phyloP scores from a whole-genome alignment of 345 rosid species.

The Trapa incisa region DNA sequence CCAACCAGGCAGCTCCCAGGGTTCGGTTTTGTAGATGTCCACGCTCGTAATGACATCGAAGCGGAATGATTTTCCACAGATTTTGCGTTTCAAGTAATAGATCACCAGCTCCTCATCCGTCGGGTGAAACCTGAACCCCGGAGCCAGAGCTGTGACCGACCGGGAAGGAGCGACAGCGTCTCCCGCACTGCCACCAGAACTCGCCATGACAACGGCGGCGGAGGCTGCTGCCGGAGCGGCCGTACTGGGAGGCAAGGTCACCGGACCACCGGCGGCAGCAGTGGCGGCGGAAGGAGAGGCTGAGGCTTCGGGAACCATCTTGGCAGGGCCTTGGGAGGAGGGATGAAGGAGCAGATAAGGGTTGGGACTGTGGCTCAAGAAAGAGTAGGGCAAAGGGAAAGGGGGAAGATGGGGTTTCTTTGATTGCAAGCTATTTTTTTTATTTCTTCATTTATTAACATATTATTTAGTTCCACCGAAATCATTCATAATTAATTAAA shows the following conservation, averaged over 20 bases:
- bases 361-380: conserved; percentile 4
- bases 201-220: conserved; percentile 4
- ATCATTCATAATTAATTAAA: too few species aligned
- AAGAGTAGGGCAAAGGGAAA: conserved; percentile 5
- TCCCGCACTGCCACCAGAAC: neutral
- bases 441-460: neutral
- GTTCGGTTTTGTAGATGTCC: conserved; percentile 84
- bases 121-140: conserved; percentile 91
- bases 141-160: conserved; percentile 52
- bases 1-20: conserved; percentile 61
- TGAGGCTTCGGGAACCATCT: conserved; percentile 13
- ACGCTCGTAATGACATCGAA: conserved; percentile 66
- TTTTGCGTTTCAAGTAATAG: conserved; percentile 82
- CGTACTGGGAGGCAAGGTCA: neutral
- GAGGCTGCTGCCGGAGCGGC: conserved; percentile 1
- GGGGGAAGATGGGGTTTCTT: conserved; percentile 6
- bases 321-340: conserved; percentile 1
- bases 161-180: conserved; percentile 4
- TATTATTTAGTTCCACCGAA: neutral
- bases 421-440: conserved; percentile 11
- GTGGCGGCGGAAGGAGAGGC: conserved; percentile 2
- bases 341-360: conserved; percentile 2
- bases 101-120: conserved; percentile 82
- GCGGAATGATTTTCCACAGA: conserved; percentile 48
- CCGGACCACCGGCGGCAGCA: neutral